Evolutionary conservation across 345 rosid genomes (phyloP), one percentile per base, ranked within the genome.

Genomic region (Camelina hispida): DNA sequence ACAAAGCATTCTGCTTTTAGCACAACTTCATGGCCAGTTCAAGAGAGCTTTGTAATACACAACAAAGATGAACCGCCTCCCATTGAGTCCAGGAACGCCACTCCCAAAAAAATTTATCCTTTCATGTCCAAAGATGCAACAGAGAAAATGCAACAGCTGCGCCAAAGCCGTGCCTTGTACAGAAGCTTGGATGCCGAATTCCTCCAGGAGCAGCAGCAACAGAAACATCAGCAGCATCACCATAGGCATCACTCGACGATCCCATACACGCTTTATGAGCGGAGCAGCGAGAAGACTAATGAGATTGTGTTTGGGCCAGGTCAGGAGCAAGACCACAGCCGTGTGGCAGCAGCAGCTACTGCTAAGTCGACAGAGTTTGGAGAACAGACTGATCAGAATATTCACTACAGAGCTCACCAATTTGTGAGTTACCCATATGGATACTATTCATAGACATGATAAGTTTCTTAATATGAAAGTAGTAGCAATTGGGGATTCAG

Each of bases 101-200:
- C 97, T 15, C 97, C 96, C 0, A 73, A 82, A 69, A 94, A 94
- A 82, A 87, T 85, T 0, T 94, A 94, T 67, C 66, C 99, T 23
- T 94, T 92, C 84, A 91, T 94, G 99, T 88, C 97, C 62, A 92
- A 89, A 83, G 96, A 89, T 50, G 87, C 96, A 61, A 18, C 25
- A 0, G 97, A 94, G 78, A 94, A 88, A 77, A 80, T 87, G 64
- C 88, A 90, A 28, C 95, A 90, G 66, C 82, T 89, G 87, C 88
- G 89, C 30, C 92, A 87, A 76, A 86, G 97, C 66, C 86, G 82
- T 35, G 91, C 87, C 23, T 83, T 91, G 80, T 91, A 84, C 73
- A 84, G 81, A 42, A 89, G 85, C 52, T 85, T 90, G 90, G 91
- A 85, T 54, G 81, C 84, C 14, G 88, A 87, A 42, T 37, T 75